Evolutionary conservation across 2,329 filamentous ascomycete genomes (phyloP), one percentile per base, ranked within the genome.

Genomic region (Ascomycota sp.): DNA sequence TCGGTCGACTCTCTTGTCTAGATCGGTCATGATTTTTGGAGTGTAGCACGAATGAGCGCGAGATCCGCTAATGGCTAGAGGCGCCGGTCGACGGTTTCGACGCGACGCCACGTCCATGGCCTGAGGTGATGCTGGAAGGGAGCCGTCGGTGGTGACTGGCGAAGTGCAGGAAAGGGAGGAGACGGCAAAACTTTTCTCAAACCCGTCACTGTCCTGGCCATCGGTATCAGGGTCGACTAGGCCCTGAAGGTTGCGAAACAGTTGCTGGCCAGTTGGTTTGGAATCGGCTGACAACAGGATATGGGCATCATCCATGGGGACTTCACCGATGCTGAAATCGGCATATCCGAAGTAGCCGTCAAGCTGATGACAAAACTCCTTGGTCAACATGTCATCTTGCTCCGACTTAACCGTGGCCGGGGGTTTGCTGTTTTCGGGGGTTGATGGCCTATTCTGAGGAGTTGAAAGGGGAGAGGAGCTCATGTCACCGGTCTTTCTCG

Each of bases 101-200:
- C 66, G 57, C 12, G 57, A 58, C 11, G 64, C 65, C 35, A 69
- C 63, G 38, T 69, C 65, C 32, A 63, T 52, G 0, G 57, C 55
- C 8, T 61, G 57, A 0, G 63, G 56, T 1, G 63, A 65, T 38
- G 55, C 60, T 40, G 65, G 50, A 20, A 46, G 48, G 20, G 36
- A 37, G 9, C 36, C 33, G 12, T 35, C 34, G 7, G 29, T 28
- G 12, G 19, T 15, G 21, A 35, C 3, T 7, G 35, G 35, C 7
- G 23, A 43, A 13, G 11, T 33, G 23, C 29, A 25, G 20, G 32
- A 8, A 20, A 27, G 20, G 20, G 15, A 20, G 11, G 15, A 27
- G 5, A 21, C 23, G 24, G 23, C 24, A 11, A 32, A 13, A 11
- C 30, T 24, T 15, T 31, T 26, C 2, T 32, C 32, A 7, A 20